Evolutionary conservation across 257 asterid species (phyloP), one percentile per base, ranked within the genome.

Genomic region (Scutellaria minor): DNA sequence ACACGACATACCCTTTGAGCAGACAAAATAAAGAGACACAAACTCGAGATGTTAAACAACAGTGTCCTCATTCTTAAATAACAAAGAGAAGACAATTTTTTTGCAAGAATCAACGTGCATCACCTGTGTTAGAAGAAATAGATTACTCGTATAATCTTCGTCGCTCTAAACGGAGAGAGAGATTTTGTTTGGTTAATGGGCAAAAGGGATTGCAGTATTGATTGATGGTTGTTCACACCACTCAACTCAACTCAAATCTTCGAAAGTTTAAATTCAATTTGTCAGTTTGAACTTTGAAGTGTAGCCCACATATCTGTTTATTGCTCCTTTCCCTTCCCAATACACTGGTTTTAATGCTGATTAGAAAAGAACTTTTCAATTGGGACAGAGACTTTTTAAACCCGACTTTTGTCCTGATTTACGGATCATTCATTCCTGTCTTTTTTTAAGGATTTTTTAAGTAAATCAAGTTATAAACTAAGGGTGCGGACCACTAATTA

Each of bases 91-190:
- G 76, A 76, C 80, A 80, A 55, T 5, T 3, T 4, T 37, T 68
- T 73, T 73, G 72, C 78, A 68, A 62, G 84, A 78, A 84, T 46
- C 82, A n/a, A 81, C 24, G 84, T 59, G 67, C 64, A 60, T 73
- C 76, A 80, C 83, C 82, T 73, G 79, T 66, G 71, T 63, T 18
- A 22, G 68, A 77, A 55, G 79, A 79, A 56, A 73, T 68, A 52
- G 80, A 76, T 72, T 45, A 15, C 51, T 64, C 48, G 37, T 20
- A 11, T 64, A 10, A n/a, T 37, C 13, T 64, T 24, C 27, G 18
- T 18, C 18, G 18, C 18, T 18, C 18, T 18, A 18, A 18, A 18
- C 18, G 24, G 10, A 24, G n/a, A 44, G 48, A 37, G 72, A 7
- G 5, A n/a, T 35, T 64, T 45, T 68, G 60, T 44, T 72, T 50